These are phyloP conservation scores for Fusarium sp. DNA, from an alignment of 2,329 filamentous ascomycete genomes.

Conservation along the genomic window DNA sequence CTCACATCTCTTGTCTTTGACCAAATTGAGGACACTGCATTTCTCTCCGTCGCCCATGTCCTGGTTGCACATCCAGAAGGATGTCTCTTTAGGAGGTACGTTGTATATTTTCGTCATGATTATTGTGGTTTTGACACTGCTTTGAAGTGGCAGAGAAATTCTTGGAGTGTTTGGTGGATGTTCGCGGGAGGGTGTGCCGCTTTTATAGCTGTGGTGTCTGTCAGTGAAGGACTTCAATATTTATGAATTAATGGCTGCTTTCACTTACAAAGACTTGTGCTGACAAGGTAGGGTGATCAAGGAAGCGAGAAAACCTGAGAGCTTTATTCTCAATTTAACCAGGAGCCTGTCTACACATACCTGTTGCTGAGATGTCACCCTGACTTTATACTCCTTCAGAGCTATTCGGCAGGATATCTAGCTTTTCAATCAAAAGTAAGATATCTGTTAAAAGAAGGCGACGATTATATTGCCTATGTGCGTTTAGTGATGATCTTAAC, in stretches of 20 bases:
- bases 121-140: rapidly evolving
- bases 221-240: background rate
- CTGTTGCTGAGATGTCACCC: background rate
- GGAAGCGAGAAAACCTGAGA: rapidly evolving
- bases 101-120: background rate
- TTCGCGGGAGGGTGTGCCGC: background rate
- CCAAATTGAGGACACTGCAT: background rate
- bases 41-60: background rate
- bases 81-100: too few relatives aligned
- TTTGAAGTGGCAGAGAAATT: background rate
- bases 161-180: background rate
- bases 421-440: background rate
- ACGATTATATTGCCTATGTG: background rate
- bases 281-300: background rate
- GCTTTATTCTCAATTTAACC: too few relatives aligned
- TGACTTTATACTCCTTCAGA: rapidly evolving
- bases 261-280: rapidly evolving
- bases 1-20: background rate
- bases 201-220: background rate
- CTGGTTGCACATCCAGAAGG: background rate
- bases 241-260: too few relatives aligned
- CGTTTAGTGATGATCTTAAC: background rate
- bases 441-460: background rate
- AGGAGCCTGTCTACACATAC: background rate
- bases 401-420: too few relatives aligned